A percentile compares a stretch with the other conserved stretches of the same genome.
Conservation (phyloP, 768 basidiomycete species). For the Neoboletus magnificus region DNA sequence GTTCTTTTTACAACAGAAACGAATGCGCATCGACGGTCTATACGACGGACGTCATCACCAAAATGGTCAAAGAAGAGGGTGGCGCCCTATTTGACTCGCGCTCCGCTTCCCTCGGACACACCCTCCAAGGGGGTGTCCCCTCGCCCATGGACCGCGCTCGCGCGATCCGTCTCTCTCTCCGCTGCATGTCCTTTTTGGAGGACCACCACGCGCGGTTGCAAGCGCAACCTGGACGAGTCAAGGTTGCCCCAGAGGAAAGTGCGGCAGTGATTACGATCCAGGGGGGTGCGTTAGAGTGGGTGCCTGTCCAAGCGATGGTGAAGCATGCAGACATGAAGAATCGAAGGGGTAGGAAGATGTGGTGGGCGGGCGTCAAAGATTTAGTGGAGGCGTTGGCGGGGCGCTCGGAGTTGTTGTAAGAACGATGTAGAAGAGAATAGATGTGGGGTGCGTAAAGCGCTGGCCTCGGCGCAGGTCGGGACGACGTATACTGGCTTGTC, state of each 20-base stretch:
- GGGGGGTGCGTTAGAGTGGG: slow-evolving; percentile 74
- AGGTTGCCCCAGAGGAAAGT: slow-evolving; percentile 57
- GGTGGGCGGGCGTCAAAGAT: slow-evolving; percentile 73
- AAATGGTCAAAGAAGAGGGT: slow-evolving; percentile 96
- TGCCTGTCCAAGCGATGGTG: slow-evolving; percentile 80
- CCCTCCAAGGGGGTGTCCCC: slow-evolving; percentile 92
- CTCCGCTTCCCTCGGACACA: slow-evolving; percentile 95
- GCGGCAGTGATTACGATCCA: slow-evolving; percentile 94
- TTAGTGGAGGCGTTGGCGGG: slow-evolving; percentile 75
- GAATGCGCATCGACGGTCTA: slow-evolving; percentile 87
- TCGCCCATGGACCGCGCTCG: slow-evolving; percentile 93
- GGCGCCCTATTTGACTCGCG: slow-evolving; percentile 88
- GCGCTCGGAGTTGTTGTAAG: slow-evolving; percentile 49
- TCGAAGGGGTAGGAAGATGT: slow-evolving; percentile 69
- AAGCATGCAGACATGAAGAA: slow-evolving; percentile 88
- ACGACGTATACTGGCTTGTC: neutral
- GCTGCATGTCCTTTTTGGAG: slow-evolving; percentile 95
- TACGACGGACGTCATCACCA: slow-evolving; percentile 86
- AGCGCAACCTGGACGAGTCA: slow-evolving; percentile 48
- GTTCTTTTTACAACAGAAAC: slow-evolving; percentile 47
- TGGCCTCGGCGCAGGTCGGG: neutral
- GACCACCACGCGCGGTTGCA: slow-evolving; percentile 60
- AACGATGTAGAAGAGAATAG: slow-evolving; percentile 6
- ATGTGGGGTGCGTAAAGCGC: neutral
- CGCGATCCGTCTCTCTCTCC: slow-evolving; percentile 83